These are phyloP conservation scores for Kregervanrija pseudodelftensis DNA, from an alignment of 805 yeast genomes.

Conservation along the genomic window DNA sequence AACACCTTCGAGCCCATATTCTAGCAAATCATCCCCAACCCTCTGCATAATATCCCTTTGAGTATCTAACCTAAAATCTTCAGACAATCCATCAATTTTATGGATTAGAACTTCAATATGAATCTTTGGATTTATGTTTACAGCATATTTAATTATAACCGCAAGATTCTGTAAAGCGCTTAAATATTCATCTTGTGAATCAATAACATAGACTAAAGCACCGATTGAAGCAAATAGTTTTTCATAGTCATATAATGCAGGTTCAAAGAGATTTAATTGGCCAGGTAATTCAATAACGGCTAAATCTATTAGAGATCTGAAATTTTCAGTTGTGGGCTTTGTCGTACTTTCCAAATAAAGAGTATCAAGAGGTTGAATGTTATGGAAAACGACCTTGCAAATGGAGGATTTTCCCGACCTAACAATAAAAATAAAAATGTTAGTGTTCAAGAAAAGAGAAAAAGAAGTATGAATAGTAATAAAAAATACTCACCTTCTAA, in stretches of 20 bases:
- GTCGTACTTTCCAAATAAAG: conserved; percentile 84
- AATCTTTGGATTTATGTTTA: conserved; percentile 73
- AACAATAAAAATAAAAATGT: conserved; percentile 1
- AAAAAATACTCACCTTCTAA: conserved; percentile 45
- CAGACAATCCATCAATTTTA: conserved; percentile 91
- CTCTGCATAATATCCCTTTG: conserved; percentile 96
- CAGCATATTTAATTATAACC: conserved; percentile 81
- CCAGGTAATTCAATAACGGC: conserved; percentile 95
- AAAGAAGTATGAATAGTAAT: neutral
- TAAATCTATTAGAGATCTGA: conserved; percentile 75
- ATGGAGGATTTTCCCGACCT: conserved; percentile 93
- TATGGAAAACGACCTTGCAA: conserved; percentile 91
- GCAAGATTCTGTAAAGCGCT: conserved; percentile 86
- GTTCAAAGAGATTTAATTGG: conserved; percentile 83
- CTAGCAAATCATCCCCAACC: conserved; percentile 86
- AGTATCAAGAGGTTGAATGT: conserved; percentile 93
- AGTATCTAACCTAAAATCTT: conserved; percentile 89
- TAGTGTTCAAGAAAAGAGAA: conserved; percentile 2
- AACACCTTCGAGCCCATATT: conserved; percentile 84
- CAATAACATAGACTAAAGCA: conserved; percentile 89
- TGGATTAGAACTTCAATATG: conserved; percentile 92
- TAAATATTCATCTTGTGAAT: conserved; percentile 90
- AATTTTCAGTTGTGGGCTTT: conserved; percentile 79
- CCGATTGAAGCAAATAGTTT: conserved; percentile 75
- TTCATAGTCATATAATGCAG: conserved; percentile 65